Evolutionary conservation across 306 rosid genomes (phyloP).

Genomic region (Cucumis hystrix): DNA sequence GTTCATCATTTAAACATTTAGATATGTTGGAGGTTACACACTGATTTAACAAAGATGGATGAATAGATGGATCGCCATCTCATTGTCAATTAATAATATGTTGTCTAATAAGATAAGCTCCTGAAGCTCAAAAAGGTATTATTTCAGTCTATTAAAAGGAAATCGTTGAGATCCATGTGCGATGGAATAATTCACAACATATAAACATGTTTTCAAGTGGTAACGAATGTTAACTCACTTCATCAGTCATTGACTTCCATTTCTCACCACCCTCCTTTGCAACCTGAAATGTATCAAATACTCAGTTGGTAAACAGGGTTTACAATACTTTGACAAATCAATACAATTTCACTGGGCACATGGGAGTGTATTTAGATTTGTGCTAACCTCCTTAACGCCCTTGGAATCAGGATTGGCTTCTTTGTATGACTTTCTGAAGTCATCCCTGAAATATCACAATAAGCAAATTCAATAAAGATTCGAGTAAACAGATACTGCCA

Average conservation of each 20-base stretch:
- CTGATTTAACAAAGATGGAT: no score
- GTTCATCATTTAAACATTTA: neutral
- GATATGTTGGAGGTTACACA: no score
- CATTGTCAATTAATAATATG: no score
- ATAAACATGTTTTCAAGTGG: no score
- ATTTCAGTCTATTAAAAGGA: no score
- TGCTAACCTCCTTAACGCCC: slow-evolving; percentile 45
- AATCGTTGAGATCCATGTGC: no score
- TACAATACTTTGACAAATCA: neutral
- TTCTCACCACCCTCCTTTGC: slow-evolving; percentile 71
- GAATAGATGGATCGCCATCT: no score
- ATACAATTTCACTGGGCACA: neutral
- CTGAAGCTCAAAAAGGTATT: no score
- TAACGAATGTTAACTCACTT: slow-evolving; percentile 26
- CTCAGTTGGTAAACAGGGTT: neutral
- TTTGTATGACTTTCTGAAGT: slow-evolving; percentile 55
- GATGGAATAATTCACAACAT: neutral
- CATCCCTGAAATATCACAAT: slow-evolving; percentile 36
- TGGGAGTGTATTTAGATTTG: neutral
- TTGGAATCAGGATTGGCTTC: slow-evolving; percentile 67
- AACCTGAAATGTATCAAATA: slow-evolving; percentile 22
- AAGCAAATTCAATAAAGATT: neutral
- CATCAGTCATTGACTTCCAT: slow-evolving; percentile 69
- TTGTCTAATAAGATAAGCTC: no score
- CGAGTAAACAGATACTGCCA: neutral